Evolutionary conservation across 2,329 filamentous ascomycete species (phyloP).

Genomic region (Penicillium crustosum): DNA sequence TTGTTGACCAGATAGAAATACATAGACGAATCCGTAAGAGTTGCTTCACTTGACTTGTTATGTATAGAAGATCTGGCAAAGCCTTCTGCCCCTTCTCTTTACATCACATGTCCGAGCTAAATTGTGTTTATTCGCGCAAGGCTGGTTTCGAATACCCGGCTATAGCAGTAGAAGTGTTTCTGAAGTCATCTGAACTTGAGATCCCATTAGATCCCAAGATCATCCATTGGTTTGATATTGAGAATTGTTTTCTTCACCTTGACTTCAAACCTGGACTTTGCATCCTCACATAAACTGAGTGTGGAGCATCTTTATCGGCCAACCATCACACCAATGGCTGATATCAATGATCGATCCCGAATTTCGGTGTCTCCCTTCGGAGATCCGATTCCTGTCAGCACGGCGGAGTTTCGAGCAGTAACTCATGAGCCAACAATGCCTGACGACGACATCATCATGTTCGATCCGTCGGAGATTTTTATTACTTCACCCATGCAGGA

Average conservation of each 20-base stretch:
- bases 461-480: not conserved
- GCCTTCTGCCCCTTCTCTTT: not conserved
- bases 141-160: not conserved
- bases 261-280: not conserved
- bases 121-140: not conserved
- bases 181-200: not conserved
- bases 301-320: not conserved
- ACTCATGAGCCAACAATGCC: not conserved
- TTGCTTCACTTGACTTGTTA: not conserved
- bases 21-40: not conserved
- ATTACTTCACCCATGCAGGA: not conserved
- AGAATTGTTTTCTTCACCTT: not conserved
- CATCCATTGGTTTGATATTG: not conserved
- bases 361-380: conserved; percentile 5
- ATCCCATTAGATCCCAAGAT: not conserved
- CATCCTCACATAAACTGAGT: not conserved
- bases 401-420: not conserved
- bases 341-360: not conserved
- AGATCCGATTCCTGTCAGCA: not conserved
- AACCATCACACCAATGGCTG: not conserved
- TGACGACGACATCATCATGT: not conserved
- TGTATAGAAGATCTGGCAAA: not conserved
- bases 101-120: not conserved
- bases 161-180: not conserved
- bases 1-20: conserved; percentile 8